Base-by-base conservation (phyloP, 805 yeast genomes). In the Citeromyces matritensis region DNA sequence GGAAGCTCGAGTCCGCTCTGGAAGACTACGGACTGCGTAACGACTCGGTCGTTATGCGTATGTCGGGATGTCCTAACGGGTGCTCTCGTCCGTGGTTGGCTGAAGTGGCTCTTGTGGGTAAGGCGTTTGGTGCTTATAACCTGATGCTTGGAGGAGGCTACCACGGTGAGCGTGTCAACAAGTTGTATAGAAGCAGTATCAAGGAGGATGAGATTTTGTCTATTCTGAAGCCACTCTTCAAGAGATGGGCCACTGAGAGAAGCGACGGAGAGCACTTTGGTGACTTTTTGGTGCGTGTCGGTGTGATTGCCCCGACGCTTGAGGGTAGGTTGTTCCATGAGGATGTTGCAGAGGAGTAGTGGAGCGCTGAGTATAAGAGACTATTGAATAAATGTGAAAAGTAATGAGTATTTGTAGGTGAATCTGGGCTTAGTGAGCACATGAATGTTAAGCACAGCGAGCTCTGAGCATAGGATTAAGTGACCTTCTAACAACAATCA, bases 21-120 rank as follows among this genome's bases (percentile, higher is more conserved):
- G 96, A 88, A 57, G 94, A 85, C 48, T 73, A 75, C 41, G 97
- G 97, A 6, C 68, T 88, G 44, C 79, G 94, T 49, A 95, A 85
- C 46, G 97, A 88, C 56, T 76, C 94, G 6, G 69, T 88, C 42
- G 94, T 85, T 15, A 80, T 88, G 94, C 74, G 97, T 63, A 86
- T 88, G 96, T 88, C 96, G 21, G 97, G 97, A 35, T 88, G 97
- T 67, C 96, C 96, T 34, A 88, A 88, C 54, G 97, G 97, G 42
- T 88, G 97, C 64, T 91, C 97, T 15, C 75, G 97, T 55, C 97
- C 97, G 19, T 88, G 96, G 96, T 60, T 88, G 32, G 97, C 96
- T 4, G 97, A 88, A 55, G 73, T 88, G 36, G 97, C 96, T 1
- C 65, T 85, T 37, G 93, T 88, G 35, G 97, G 97, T 53, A 88